phyloP scores from a whole-genome alignment of 140 eudicot genomes.

The Stevia rebaudiana region DNA sequence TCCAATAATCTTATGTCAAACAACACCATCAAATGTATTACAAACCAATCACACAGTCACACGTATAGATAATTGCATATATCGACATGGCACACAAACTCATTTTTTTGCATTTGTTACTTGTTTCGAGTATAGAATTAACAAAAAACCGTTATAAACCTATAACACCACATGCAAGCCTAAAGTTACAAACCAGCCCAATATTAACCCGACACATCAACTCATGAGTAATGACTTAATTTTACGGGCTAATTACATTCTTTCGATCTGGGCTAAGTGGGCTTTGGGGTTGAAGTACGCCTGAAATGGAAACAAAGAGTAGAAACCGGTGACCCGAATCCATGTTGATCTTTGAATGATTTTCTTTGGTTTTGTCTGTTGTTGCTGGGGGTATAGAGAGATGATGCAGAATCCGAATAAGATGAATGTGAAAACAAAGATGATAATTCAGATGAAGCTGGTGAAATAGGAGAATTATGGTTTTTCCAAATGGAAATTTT shows the following conservation, averaged over 20 bases:
- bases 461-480: conserved; percentile 22
- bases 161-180: neutral
- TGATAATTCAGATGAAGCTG: conserved; percentile 33
- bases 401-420: conserved; percentile 38
- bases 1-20: conserved; percentile 9
- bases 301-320: conserved; percentile 40
- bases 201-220: neutral
- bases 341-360: conserved; percentile 29
- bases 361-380: conserved; percentile 13
- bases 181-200: neutral
- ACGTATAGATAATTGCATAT: conserved; percentile 1
- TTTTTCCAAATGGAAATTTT: conserved; percentile 18
- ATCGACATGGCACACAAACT: too few relatives aligned
- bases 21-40: neutral
- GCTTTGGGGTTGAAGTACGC: conserved; percentile 20
- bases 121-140: neutral
- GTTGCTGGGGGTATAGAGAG: conserved; percentile 18
- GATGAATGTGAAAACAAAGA: conserved; percentile 32
- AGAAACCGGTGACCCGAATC: conserved; percentile 34
- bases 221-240: neutral
- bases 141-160: conserved; percentile 2
- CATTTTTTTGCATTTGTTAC: too few relatives aligned
- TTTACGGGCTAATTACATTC: neutral
- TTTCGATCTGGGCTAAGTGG: neutral
- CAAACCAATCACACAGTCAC: neutral